Base-by-base conservation (phyloP, 129 eudicot species). In the Dittrichia graveolens region DNA sequence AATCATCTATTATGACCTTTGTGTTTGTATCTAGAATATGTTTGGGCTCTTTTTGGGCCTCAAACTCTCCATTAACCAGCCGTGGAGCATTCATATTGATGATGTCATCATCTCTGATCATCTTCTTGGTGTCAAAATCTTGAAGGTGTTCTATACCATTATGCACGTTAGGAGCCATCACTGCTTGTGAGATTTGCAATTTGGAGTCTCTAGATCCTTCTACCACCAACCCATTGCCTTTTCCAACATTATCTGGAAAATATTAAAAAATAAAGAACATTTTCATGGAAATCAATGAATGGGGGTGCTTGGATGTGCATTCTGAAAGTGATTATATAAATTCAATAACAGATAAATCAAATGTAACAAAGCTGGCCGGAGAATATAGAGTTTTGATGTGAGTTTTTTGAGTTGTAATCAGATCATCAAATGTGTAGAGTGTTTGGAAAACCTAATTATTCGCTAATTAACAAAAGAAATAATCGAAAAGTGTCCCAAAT, bases 221-320 rank as follows among this genome's bases (percentile, higher is more conserved):
- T 4, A 18, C 15, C 39, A 39, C 67, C 57, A 68, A 62, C 66
- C 67, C 73, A 66, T 75, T 71, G 54, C 55, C 72, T 43, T 66
- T 78, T 57, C 75, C 67, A 69, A 59, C 65, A 55, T 73, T 38
- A 38, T 81, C 86, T 79, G 72, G 67, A 65, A 54, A 59, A 14
- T 24, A 24, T 52, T 52, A 52, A 52, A 55, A 24, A 38, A 55
- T 64, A 52, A 61, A 24, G 31, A 9, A 81, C 15, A 45, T 15
- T 61, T 62, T 50, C 42, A 75, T 44, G 37, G 43, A 50, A 79
- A 56, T 34, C 39, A 56, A 56, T 56, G 61, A 31, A 55, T 18
- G 61, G 61, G 61, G 24, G 39, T 19, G 61, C 4, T 56, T 31
- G 61, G 61, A 56, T 56, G 61, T 56, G 19, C 57, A 5, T 10